These are phyloP conservation scores for Bryum argenteum DNA, from an alignment of 225 moss, liverwort and hornwort species.

Conservation along the genomic window DNA sequence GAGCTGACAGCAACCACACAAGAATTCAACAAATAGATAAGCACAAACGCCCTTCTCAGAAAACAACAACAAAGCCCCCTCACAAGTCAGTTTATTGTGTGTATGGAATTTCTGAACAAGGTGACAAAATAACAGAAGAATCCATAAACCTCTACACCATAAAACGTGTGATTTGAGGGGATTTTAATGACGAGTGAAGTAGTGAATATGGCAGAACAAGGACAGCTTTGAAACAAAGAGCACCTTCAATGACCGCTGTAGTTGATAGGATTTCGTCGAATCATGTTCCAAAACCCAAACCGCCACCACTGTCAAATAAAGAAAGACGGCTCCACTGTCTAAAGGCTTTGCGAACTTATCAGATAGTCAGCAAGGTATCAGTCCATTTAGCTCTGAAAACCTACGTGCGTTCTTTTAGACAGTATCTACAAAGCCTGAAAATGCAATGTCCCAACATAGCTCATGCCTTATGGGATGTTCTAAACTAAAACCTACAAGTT, in stretches of 20 bases:
- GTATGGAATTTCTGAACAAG: background rate
- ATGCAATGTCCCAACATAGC: conserved; percentile 1
- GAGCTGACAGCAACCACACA: conserved; percentile 59
- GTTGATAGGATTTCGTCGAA: conserved; percentile 25
- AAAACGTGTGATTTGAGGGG: background rate
- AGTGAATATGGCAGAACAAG: background rate
- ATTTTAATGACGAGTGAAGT: conserved; percentile 3
- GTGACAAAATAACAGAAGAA: conserved; percentile 15
- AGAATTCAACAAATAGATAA: conserved; percentile 18
- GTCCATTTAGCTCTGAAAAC: conserved; percentile 10
- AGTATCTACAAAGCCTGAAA: background rate
- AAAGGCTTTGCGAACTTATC: conserved; percentile 41
- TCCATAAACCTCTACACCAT: conserved; percentile 3
- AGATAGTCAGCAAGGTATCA: conserved; percentile 18
- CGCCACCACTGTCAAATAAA: conserved; percentile 64
- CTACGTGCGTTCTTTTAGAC: background rate
- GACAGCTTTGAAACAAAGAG: conserved; percentile 26
- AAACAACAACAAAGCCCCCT: background rate
- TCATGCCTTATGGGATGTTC: background rate
- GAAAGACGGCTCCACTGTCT: conserved; percentile 50
- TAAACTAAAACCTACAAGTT: background rate
- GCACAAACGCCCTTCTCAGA: conserved; percentile 4
- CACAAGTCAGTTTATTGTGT: conserved; percentile 6
- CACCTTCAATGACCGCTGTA: conserved; percentile 90
- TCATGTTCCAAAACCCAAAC: conserved; percentile 63